These are phyloP conservation scores for Waltergamsia citrina DNA, from an alignment of 2,329 filamentous ascomycete genomes.

Conservation along the genomic window DNA sequence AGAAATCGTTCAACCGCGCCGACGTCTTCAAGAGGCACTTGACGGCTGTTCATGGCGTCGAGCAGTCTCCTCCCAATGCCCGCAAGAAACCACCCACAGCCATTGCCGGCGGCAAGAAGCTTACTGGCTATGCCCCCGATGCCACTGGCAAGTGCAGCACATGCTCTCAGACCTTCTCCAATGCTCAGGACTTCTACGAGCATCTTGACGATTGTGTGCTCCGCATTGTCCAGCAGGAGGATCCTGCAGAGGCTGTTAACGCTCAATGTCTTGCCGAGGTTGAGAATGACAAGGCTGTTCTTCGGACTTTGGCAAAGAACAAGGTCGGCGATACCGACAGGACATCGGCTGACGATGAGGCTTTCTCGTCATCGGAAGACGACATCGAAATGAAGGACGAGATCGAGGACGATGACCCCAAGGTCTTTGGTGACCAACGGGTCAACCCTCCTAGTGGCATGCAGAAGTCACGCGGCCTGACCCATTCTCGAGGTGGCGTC, in stretches of 20 bases:
- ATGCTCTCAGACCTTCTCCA: constrained; percentile 82
- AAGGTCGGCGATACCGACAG: constrained; percentile 38
- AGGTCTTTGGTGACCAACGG: constrained; percentile 32
- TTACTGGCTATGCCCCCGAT: constrained; percentile 63
- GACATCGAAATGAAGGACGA: constrained; percentile 44
- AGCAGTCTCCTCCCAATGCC: constrained; percentile 87
- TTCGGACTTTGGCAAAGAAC: constrained; percentile 55
- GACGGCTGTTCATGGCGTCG: constrained; percentile 82
- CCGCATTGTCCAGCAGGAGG: constrained; percentile 62
- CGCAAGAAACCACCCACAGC: constrained; percentile 54
- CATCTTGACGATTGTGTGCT: constrained; percentile 76
- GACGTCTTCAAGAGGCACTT: constrained; percentile 94
- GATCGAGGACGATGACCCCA: constrained; percentile 38
- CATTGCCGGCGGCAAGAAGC: constrained; percentile 46
- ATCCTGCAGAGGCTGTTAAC: constrained; percentile 60
- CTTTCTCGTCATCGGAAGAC: constrained; percentile 19
- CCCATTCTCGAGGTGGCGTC: constrained; percentile 67
- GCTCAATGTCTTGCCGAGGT: constrained; percentile 56
- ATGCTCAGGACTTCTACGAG: constrained; percentile 97
- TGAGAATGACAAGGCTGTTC: constrained; percentile 52
- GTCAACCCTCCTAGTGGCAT: constrained; percentile 45
- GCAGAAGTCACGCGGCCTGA: constrained; percentile 63
- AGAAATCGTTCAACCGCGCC: constrained; percentile 93
- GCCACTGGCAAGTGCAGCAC: constrained; percentile 93
- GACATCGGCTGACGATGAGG: constrained; percentile 32